Evolutionary conservation across 495 filamentous ascomycete species (phyloP), one percentile per base, ranked within the genome.

Genomic region (Aspergillus egyptiacus): DNA sequence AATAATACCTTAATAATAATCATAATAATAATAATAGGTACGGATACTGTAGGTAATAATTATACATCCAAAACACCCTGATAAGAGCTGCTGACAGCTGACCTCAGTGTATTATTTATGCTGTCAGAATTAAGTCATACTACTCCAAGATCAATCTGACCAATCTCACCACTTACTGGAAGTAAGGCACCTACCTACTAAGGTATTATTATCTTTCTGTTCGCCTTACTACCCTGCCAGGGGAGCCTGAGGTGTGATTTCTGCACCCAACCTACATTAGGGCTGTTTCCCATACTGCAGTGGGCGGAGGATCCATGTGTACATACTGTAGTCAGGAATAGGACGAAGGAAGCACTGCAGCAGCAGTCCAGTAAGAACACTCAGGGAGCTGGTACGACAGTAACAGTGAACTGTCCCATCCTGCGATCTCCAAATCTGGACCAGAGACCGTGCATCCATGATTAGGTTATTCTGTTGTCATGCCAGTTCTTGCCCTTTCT

Each of bases 101-200:
- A n/a, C n/a, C n/a, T n/a, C n/a, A n/a, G n/a, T n/a, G n/a, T n/a
- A 15, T 22, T 6, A 14, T 5, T 24, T 24, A 35, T 24, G 19
- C n/a, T 46, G 30, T 46, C 31, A 32, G 30, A 22, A 46, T 36
- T 11, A 36, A 19, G 31, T 46, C 43, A 46, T 25, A 27, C 31
- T n/a, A 11, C 5, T 5, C 8, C 24, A 27, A 27, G 4, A 27
- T 27, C 8, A 27, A 27, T 27, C 24, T 27, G 24, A 27, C n/a
- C n/a, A n/a, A n/a, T n/a, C n/a, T n/a, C n/a, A n/a, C n/a, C n/a
- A n/a, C n/a, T n/a, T n/a, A n/a, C n/a, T n/a, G n/a, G n/a, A n/a
- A n/a, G n/a, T n/a, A n/a, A n/a, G n/a, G n/a, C n/a, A n/a, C n/a
- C n/a, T n/a, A n/a, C n/a, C n/a, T n/a, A n/a, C 38, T 41, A 22